Evolutionary conservation across 371 early-diverging fungal species (phyloP).

Genomic region (Mortierella sp.): DNA sequence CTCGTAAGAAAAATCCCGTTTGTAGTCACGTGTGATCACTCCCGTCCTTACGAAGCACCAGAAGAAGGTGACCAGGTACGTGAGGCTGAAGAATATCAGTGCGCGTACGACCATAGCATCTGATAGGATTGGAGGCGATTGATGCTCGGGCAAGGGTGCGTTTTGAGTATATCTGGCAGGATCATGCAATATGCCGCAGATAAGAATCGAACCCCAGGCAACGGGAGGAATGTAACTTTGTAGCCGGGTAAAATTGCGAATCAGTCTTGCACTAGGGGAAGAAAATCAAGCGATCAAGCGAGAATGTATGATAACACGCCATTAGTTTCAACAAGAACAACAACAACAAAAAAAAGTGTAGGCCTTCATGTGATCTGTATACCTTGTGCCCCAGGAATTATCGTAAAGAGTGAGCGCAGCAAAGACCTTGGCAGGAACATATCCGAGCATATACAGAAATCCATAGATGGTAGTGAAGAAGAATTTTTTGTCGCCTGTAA

Average conservation of each 20-base stretch:
- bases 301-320: background rate
- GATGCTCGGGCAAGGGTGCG: conserved; percentile 19
- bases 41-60: conserved; percentile 45
- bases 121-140: conserved; percentile 19
- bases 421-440: conserved; percentile 70
- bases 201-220: conserved; percentile 29
- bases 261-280: conserved; percentile 31
- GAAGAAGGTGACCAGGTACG: conserved; percentile 14
- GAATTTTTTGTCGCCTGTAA: conserved; percentile 59
- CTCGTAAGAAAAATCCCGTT: conserved; percentile 50
- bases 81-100: conserved; percentile 4
- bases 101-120: conserved; percentile 16
- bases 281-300: background rate
- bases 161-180: conserved; percentile 28
- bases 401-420: conserved; percentile 70
- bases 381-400: conserved; percentile 70
- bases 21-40: conserved; percentile 28
- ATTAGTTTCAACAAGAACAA: no score
- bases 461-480: conserved; percentile 66
- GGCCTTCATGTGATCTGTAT: background rate
- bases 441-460: conserved; percentile 64
- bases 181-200: conserved; percentile 23
- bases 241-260: conserved; percentile 43
- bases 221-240: conserved; percentile 52
- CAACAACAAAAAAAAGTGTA: no score